Evolutionary conservation across 257 asterid species (phyloP).

Genomic region (Salvia miltiorrhiza): DNA sequence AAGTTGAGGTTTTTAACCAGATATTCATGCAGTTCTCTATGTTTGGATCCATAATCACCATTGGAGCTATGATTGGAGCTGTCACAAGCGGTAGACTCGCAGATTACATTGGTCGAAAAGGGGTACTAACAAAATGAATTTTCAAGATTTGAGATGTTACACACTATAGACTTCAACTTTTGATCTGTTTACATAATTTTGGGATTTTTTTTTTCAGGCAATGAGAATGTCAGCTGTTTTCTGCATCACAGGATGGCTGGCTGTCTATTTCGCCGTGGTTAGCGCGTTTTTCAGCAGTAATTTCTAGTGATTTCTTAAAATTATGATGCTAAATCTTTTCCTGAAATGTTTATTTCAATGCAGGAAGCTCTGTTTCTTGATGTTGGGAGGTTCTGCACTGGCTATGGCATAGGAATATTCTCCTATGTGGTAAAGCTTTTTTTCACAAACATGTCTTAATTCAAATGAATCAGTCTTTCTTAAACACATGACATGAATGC

Average conservation of each 20-base stretch:
- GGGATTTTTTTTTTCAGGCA: constrained; percentile 42
- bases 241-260: constrained; percentile 75
- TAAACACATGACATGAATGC: not conserved
- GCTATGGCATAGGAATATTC: constrained; percentile 78
- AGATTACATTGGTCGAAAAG: constrained; percentile 71
- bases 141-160: not conserved
- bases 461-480: not conserved
- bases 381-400: constrained; percentile 73
- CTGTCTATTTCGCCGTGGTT: constrained; percentile 61
- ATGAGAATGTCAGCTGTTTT: constrained; percentile 71
- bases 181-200: not conserved
- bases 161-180: not conserved
- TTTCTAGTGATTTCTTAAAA: not conserved
- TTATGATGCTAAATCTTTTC: not conserved
- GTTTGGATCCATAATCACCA: constrained; percentile 81
- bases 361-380: constrained; percentile 66
- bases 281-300: not conserved
- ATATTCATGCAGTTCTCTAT: constrained; percentile 46
- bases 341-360: not conserved
- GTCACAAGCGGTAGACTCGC: constrained; percentile 70
- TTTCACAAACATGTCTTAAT: not conserved
- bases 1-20: not conserved
- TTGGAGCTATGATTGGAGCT: constrained; percentile 93
- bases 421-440: constrained; percentile 65
- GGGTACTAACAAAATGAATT: constrained; percentile 40